These are phyloP conservation scores for Macrophomina tecta DNA, from an alignment of 2,329 filamentous ascomycete species.

Conservation along the genomic window DNA sequence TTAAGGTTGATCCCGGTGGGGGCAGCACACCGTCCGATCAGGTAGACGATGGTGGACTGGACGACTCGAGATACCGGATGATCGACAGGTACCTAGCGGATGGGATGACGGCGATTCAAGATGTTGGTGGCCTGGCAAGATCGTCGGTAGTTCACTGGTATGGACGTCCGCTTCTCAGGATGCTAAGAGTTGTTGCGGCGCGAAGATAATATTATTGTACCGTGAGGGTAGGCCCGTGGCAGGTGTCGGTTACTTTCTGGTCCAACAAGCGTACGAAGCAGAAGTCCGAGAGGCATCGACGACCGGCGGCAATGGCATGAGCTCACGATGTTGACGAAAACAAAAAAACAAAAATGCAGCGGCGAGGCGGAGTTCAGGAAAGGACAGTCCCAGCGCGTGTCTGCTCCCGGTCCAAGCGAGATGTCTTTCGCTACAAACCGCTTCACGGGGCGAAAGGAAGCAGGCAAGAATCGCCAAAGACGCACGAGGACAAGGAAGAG, in stretches of 20 bases:
- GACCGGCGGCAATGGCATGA: neutral
- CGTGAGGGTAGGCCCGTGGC: neutral
- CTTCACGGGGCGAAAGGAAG: too few species aligned
- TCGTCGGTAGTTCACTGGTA: neutral
- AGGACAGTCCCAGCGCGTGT: too few species aligned
- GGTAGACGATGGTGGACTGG: too few species aligned
- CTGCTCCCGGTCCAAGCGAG: neutral
- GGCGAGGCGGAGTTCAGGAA: neutral
- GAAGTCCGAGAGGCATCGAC: neutral
- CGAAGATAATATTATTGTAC: neutral
- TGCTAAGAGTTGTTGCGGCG: neutral
- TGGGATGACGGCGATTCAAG: neutral
- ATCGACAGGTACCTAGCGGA: neutral
- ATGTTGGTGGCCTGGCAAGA: neutral
- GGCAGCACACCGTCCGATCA: too few species aligned
- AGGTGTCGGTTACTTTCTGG: neutral
- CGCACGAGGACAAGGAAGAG: neutral
- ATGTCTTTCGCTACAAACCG: too few species aligned
- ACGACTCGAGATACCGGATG: neutral
- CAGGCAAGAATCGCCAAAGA: too few species aligned
- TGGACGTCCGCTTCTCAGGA: neutral
- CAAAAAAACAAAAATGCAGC: too few species aligned
- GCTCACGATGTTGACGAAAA: neutral
- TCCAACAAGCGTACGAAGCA: neutral
- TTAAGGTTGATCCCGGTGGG: too few species aligned